These are phyloP conservation scores for Pleurotus djamor DNA, from an alignment of 768 basidiomycete genomes.

Conservation along the genomic window DNA sequence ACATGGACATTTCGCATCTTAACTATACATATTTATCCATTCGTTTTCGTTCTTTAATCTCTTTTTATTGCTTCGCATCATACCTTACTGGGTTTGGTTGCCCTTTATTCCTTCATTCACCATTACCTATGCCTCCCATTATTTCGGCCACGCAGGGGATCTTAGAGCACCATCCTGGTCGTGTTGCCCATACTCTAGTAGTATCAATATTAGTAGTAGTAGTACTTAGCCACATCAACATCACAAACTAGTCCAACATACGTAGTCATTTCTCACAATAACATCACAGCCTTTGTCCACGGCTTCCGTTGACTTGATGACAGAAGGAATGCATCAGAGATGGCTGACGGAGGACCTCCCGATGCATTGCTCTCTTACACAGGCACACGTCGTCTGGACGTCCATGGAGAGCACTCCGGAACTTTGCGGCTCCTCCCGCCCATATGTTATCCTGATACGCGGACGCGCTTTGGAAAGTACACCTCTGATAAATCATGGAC, in stretches of 20 bases:
- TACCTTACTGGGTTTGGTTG: constrained; percentile 7
- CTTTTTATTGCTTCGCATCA: background rate
- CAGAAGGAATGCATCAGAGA: background rate
- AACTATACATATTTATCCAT: constrained; percentile 6
- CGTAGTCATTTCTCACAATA: background rate
- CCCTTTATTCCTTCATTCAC: constrained; percentile 3
- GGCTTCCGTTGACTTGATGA: background rate
- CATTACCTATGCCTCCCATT: constrained; percentile 1
- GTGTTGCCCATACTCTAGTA: constrained; percentile 1
- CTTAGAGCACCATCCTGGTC: constrained; percentile 3
- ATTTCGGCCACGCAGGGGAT: constrained; percentile 1
- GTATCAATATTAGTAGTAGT: background rate
- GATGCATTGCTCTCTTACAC: no score
- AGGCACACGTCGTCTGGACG: no score
- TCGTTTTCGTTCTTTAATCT: background rate
- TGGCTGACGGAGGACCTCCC: no score
- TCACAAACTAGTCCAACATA: background rate
- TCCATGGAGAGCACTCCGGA: background rate
- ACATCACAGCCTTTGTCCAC: background rate
- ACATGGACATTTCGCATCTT: background rate
- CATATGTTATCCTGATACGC: background rate
- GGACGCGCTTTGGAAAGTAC: background rate
- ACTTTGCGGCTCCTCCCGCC: background rate
- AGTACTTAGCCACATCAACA: background rate
- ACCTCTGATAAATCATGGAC: background rate